Base-by-base conservation (phyloP, 441 rosid species). In the Euphorbia schlechtendalii region DNA sequence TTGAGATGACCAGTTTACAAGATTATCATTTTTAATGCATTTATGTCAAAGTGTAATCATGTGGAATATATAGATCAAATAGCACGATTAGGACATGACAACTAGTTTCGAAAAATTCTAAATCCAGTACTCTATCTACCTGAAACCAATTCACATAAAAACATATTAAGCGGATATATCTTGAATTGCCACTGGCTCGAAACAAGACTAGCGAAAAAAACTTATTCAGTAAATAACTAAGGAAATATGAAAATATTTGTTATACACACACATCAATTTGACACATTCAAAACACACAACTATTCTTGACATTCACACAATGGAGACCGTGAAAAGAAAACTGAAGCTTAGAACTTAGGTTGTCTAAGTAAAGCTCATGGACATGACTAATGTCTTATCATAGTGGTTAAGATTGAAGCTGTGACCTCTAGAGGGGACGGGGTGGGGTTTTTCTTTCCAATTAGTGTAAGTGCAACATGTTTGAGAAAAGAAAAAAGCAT, bases 401-500 rank as follows among this genome's bases (percentile, higher is more conserved):
- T n/a, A n/a, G n/a, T n/a, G n/a, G n/a, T n/a, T n/a, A n/a, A n/a
- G n/a, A n/a, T n/a, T n/a, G n/a, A n/a, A n/a, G n/a, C n/a, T n/a
- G n/a, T n/a, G n/a, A n/a, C n/a, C n/a, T n/a, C n/a, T n/a, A n/a
- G n/a, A n/a, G n/a, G n/a, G n/a, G n/a, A n/a, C n/a, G n/a, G n/a
- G n/a, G n/a, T n/a, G n/a, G n/a, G n/a, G n/a, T n/a, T n/a, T n/a
- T n/a, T n/a, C n/a, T n/a, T n/a, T n/a, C n/a, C n/a, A n/a, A n/a
- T n/a, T n/a, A n/a, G n/a, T n/a, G n/a, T n/a, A n/a, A n/a, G n/a
- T n/a, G n/a, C n/a, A n/a, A 28, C 52, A 55, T 56, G 43, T 48
- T 57, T 25, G 13, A 22, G 18, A 55, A 45, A 73, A 54, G 51
- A 30, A 56, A 38, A 51, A 0, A n/a, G 38, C 10, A 55, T 81